Base-by-base conservation (phyloP, 2,329 filamentous ascomycete genomes). In the Tetracladium maxilliforme region DNA sequence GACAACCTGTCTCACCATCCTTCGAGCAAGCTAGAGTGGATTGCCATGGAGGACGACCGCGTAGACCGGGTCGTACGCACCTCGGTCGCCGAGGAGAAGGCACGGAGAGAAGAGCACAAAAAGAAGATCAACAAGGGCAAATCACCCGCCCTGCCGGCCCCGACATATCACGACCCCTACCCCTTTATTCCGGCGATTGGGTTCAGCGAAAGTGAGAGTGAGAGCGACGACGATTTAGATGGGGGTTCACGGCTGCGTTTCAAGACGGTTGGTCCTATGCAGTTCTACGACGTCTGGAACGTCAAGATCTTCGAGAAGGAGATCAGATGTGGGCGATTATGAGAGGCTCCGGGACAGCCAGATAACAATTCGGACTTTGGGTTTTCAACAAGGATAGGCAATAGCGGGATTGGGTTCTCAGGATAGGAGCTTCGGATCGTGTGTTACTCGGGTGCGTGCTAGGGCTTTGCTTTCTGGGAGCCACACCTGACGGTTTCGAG, bases 241-340 rank as follows among this genome's bases (percentile, higher is more conserved):
- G 19, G 20, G 4, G 24, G 29, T 10, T 31, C 34, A 2, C 35
- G 33, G 5, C 24, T 41, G 17, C 54, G 45, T 31, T 40, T 59
- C 6, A 48, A 56, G 30, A 44, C 50, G 6, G 30, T 54, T 4
- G 52, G 58, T 11, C 43, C 41, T 4, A 37, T 56, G 7, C 41
- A 43, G 6, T 61, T 61, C 31, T 55, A 51, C 24, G 56, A 64
- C 22, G 44, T 61, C 6, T 45, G 33, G 33, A 64, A 54, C 0
- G 53, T 70, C 18, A 54, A 52, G 32, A 70, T 73, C 24, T 73
- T 71, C 33, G 55, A 64, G 36, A 70, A 69, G 43, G 64, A 70
- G 38, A 44, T 71, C 24, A 49, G 59, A 16, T 34, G 35, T 13
- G 58, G 57, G 3, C 43, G 49, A 13, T 36, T 64, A 15, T 63